Evolutionary conservation across 225 moss, liverwort and hornwort genomes (phyloP).

Genomic region (Sphagnum tenellum): DNA sequence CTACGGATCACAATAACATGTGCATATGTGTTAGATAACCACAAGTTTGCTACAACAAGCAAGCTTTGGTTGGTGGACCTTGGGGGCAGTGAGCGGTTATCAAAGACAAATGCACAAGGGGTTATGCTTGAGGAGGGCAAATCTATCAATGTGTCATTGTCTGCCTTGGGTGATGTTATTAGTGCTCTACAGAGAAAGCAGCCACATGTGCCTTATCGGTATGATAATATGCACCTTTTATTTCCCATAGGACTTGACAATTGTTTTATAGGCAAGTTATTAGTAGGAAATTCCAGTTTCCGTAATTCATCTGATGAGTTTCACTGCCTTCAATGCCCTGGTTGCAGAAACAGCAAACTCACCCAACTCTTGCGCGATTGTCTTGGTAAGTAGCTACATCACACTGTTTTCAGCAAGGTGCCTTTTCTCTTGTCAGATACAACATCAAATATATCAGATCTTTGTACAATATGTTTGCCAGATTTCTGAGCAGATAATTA

Average conservation of each 20-base stretch:
- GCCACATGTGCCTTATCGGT: constrained; percentile 58
- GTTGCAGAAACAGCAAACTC: constrained; percentile 55
- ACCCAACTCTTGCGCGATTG: constrained; percentile 54
- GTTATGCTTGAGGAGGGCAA: constrained; percentile 55
- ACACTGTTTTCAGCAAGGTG: no score
- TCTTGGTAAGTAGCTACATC: constrained; percentile 20
- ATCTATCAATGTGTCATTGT: constrained; percentile 55
- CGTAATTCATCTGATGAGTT: no score
- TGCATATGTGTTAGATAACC: constrained; percentile 25
- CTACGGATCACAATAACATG: constrained; percentile 46
- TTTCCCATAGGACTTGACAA: background rate
- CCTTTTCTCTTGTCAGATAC: no score
- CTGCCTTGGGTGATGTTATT: constrained; percentile 59
- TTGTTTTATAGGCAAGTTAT: no score
- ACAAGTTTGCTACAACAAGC: constrained; percentile 21
- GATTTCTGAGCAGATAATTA: no score
- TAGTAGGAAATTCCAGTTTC: no score
- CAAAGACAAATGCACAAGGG: constrained; percentile 56
- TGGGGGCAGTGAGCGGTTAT: constrained; percentile 53
- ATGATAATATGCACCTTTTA: background rate
- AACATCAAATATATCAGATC: no score
- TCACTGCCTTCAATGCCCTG: no score
- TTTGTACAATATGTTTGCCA: no score
- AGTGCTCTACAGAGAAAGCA: constrained; percentile 45
- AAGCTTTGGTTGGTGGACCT: constrained; percentile 60